phyloP scores from a whole-genome alignment of 805 yeast genomes.

The Candida ipomoeae region DNA sequence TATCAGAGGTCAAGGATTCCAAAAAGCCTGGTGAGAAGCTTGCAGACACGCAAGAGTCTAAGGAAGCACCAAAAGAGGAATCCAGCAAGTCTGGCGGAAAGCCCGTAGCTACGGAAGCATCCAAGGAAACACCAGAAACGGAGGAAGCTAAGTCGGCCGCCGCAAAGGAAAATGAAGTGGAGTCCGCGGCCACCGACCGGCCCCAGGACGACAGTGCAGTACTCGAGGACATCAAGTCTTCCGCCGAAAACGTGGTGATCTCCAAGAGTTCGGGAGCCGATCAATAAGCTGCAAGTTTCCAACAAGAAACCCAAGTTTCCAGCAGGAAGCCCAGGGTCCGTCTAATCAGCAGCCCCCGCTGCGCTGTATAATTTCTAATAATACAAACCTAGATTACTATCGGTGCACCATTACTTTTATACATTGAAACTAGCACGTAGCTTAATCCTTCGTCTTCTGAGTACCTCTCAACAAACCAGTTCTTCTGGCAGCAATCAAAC shows the following conservation, averaged over 20 bases:
- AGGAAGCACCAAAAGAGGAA: not conserved
- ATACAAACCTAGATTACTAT: slow-evolving; percentile 7
- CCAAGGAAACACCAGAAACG: not conserved
- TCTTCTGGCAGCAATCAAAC: slow-evolving; percentile 99
- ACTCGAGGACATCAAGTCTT: slow-evolving; percentile 4
- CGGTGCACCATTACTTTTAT: slow-evolving; percentile 17
- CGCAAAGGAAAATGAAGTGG: not conserved
- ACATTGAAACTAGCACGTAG: slow-evolving; percentile 16
- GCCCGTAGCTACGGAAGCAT: not conserved
- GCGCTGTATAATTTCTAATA: slow-evolving; percentile 2
- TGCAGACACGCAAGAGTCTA: not conserved
- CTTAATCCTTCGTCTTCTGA: slow-evolving; percentile 64
- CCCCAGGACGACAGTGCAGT: not conserved
- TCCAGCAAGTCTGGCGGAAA: not conserved
- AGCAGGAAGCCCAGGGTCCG: not conserved
- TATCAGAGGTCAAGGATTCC: not conserved
- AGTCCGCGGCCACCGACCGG: not conserved
- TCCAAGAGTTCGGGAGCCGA: not conserved
- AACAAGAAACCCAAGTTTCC: not conserved
- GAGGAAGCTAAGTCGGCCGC: not conserved
- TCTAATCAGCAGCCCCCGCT: not conserved
- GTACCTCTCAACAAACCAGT: slow-evolving; percentile 99
- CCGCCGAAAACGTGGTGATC: slow-evolving; percentile 1
- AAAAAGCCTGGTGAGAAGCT: not conserved
- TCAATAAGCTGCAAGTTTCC: not conserved